A percentile compares a stretch with the other conserved stretches of the same genome.
Conservation (phyloP, 2,329 filamentous ascomycete species). For the Boeremia lycopersici region DNA sequence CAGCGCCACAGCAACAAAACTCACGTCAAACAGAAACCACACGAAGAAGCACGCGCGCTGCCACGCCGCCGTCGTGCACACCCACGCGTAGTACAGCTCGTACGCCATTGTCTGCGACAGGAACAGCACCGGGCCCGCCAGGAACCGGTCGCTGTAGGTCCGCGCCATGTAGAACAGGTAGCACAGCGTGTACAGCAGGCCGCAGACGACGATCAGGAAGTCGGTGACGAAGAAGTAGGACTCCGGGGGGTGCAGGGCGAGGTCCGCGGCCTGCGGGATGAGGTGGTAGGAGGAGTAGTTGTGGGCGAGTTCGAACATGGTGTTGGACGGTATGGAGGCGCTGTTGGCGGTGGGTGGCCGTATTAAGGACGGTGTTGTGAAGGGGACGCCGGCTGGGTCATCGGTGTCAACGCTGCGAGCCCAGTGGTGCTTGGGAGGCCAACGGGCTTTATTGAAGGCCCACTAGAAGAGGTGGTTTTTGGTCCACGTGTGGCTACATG, state of each 20-base stretch:
- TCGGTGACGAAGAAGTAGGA: slow-evolving; percentile 51
- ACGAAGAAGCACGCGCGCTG: slow-evolving; percentile 46
- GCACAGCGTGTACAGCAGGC: slow-evolving; percentile 49
- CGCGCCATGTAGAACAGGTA: slow-evolving; percentile 50
- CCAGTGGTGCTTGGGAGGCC: background rate
- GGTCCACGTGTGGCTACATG: too few relatives aligned
- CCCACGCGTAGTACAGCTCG: slow-evolving; percentile 49
- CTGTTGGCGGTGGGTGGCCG: background rate
- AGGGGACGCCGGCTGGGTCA: too few relatives aligned
- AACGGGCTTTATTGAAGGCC: background rate
- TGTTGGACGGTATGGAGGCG: too few relatives aligned
- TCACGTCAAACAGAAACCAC: slow-evolving; percentile 48
- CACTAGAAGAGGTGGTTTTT: background rate
- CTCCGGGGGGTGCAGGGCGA: slow-evolving; percentile 46
- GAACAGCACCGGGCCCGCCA: slow-evolving; percentile 42
- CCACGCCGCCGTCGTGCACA: slow-evolving; percentile 42
- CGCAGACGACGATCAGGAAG: slow-evolving; percentile 49
- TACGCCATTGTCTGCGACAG: slow-evolving; percentile 46
- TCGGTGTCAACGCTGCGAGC: background rate
- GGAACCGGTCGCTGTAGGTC: slow-evolving; percentile 44
- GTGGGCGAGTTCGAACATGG: slow-evolving; percentile 41
- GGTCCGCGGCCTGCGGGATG: slow-evolving; percentile 59
- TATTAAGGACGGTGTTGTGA: background rate
- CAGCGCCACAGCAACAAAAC: slow-evolving; percentile 44
- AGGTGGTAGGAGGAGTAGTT: slow-evolving; percentile 53